Base-by-base conservation (phyloP, 2,329 filamentous ascomycete genomes). In the Colletotrichum theobromicola region DNA sequence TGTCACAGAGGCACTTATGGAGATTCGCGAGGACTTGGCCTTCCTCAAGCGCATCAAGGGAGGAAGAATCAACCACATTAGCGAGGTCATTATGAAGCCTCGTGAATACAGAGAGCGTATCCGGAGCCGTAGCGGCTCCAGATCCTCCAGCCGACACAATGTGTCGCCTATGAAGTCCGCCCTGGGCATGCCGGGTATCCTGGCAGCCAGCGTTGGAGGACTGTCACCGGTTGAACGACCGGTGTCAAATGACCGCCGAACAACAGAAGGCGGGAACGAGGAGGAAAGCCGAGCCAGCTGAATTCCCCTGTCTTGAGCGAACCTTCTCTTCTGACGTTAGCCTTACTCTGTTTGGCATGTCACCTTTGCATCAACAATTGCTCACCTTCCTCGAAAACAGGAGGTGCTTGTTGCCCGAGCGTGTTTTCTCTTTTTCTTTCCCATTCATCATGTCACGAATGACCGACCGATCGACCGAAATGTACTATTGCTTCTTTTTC, bases 1-100 rank as follows among this genome's bases (percentile, higher is more conserved):
- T 62, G 82, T 84, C 26, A 85, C 83, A 78, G 75, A 72, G 30
- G 79, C 84, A 63, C 84, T 92, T 21, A 83, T 89, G 55, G 90
- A 92, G 79, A 89, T 93, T 78, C 88, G 89, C 58, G 89, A 92
- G 75, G 91, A 93, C 77, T 87, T 93, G 24, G 87, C 88, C 50
- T 92, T 91, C 83, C 86, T 92, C 78, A 90, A 90, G 81, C 88
- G 85, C 79, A 87, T 92, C 77, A 90, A 90, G 77, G 91, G 91
- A 75, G 91, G 91, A 35, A 88, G 91, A 74, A 85, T 93, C 65
- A 91, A 90, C 81, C 86, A 88, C 74, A 84, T 93, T 68, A 90
- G 88, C 78, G 92, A 91, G 80, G 87, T 87, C 64, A 86, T 91
- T 57, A 84, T 89, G 75, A 88, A 91, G 75, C 89, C 90, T 55